These are phyloP conservation scores for Leccinum subtestaceum DNA, from an alignment of 768 basidiomycete genomes.

Conservation along the genomic window DNA sequence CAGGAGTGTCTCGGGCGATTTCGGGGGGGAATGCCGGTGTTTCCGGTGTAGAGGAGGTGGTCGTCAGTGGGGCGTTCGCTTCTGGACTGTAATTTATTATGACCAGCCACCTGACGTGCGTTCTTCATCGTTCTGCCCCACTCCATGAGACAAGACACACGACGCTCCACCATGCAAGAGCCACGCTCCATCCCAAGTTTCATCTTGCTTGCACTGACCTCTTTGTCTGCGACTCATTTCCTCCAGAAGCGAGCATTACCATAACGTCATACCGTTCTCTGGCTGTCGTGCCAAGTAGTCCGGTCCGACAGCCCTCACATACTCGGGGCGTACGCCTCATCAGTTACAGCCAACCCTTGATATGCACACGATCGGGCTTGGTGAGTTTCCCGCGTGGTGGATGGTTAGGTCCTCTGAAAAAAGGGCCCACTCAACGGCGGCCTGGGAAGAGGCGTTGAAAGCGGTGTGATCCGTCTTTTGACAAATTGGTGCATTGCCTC, in stretches of 20 bases:
- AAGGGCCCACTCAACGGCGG: neutral
- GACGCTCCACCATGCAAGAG: slow-evolving; percentile 4
- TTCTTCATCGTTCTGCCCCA: slow-evolving; percentile 19
- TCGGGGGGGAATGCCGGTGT: slow-evolving; percentile 1
- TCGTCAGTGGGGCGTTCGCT: slow-evolving; percentile 16
- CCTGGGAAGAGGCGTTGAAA: neutral
- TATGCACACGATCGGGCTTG: slow-evolving; percentile 1
- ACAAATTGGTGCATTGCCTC: slow-evolving; percentile 7
- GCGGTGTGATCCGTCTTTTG: slow-evolving; percentile 1
- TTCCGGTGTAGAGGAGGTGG: slow-evolving; percentile 8
- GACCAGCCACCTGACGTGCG: slow-evolving; percentile 23
- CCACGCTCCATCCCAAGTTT: slow-evolving; percentile 6
- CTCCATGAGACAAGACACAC: slow-evolving; percentile 10
- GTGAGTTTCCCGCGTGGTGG: neutral
- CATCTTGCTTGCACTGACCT: neutral
- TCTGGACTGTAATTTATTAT: slow-evolving; percentile 30
- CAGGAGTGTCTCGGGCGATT: neutral
- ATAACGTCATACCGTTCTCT: neutral
- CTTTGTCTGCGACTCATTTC: neutral
- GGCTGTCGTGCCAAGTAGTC: neutral
- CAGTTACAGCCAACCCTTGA: neutral
- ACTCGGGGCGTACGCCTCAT: neutral
- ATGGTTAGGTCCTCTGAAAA: neutral
- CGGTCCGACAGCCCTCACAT: neutral
- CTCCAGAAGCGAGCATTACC: neutral